These are phyloP conservation scores for Rhizopus microsporus DNA, from an alignment of 371 early-diverging fungal genomes.

Conservation along the genomic window DNA sequence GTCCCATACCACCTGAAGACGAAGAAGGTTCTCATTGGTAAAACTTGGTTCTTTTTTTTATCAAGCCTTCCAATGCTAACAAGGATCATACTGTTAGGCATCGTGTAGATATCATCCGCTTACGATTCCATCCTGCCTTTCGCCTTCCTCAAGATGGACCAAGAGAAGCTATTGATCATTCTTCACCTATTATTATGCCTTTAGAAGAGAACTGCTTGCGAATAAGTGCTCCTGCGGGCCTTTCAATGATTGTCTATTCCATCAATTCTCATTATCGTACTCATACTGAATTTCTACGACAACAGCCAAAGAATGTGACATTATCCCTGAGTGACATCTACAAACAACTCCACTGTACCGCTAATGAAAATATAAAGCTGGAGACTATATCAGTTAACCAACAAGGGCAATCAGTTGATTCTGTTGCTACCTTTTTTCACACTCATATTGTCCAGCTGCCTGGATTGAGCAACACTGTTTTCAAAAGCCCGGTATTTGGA, in stretches of 20 bases:
- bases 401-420: slow-evolving; percentile 27
- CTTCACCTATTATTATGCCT: slow-evolving; percentile 28
- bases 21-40: slow-evolving; percentile 68
- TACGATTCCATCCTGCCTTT: slow-evolving; percentile 65
- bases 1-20: slow-evolving; percentile 48
- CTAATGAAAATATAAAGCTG: slow-evolving; percentile 33
- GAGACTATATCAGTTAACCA: slow-evolving; percentile 44
- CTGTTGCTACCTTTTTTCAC: slow-evolving; percentile 32
- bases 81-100: slow-evolving; percentile 25
- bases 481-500: slow-evolving; percentile 33
- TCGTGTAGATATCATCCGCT: slow-evolving; percentile 58
- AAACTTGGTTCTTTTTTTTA: not conserved
- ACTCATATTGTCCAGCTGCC: slow-evolving; percentile 28
- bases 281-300: slow-evolving; percentile 56
- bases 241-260: slow-evolving; percentile 58
- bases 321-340: slow-evolving; percentile 25
- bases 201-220: slow-evolving; percentile 39
- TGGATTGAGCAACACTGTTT: slow-evolving; percentile 28
- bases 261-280: slow-evolving; percentile 51
- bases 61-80: not conserved
- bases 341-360: slow-evolving; percentile 21
- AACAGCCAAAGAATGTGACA: slow-evolving; percentile 25
- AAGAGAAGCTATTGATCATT: slow-evolving; percentile 8
- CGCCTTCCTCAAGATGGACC: slow-evolving; percentile 57
- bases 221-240: slow-evolving; percentile 47